Conservation (phyloP, 2,329 filamentous ascomycete species). For the Leptodontidium sp. region DNA sequence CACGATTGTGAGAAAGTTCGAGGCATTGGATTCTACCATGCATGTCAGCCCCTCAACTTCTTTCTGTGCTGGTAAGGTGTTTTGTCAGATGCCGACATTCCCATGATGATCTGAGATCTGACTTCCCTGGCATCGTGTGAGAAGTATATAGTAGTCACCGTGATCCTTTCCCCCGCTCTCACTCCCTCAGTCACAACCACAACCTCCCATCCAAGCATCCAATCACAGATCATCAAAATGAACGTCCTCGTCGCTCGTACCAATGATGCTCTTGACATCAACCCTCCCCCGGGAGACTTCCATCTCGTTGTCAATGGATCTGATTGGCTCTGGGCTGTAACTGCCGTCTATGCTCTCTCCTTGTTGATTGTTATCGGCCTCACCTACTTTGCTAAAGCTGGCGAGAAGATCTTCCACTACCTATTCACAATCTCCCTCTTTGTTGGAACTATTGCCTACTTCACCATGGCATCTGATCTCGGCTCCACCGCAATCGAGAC, state of each 20-base stretch:
- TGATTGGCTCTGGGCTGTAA: slow-evolving; percentile 70
- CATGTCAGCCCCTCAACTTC: slow-evolving; percentile 22
- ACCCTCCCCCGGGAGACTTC: slow-evolving; percentile 34
- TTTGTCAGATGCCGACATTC: slow-evolving; percentile 26
- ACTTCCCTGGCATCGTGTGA: neutral
- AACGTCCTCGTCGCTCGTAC: slow-evolving; percentile 26
- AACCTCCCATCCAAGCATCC: slow-evolving; percentile 3
- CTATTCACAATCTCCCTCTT: slow-evolving; percentile 66
- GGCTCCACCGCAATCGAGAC: slow-evolving; percentile 67
- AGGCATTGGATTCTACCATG: neutral
- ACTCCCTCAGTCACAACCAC: neutral
- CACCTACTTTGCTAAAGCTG: slow-evolving; percentile 58
- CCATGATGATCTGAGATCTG: slow-evolving; percentile 26
- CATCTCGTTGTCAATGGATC: slow-evolving; percentile 62
- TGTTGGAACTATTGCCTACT: slow-evolving; percentile 70
- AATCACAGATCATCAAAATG: slow-evolving; percentile 6
- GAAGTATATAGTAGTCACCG: slow-evolving; percentile 7
- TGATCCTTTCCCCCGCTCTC: neutral
- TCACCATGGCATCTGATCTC: slow-evolving; percentile 70
- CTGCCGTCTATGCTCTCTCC: slow-evolving; percentile 62
- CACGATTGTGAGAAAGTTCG: neutral
- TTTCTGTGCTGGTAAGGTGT: slow-evolving; percentile 5
- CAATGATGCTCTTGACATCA: slow-evolving; percentile 41
- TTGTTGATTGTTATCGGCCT: slow-evolving; percentile 62
- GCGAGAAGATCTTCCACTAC: slow-evolving; percentile 65